Evolutionary conservation across 2,329 filamentous ascomycete species (phyloP).

Genomic region (Trichoderma hamatum): DNA sequence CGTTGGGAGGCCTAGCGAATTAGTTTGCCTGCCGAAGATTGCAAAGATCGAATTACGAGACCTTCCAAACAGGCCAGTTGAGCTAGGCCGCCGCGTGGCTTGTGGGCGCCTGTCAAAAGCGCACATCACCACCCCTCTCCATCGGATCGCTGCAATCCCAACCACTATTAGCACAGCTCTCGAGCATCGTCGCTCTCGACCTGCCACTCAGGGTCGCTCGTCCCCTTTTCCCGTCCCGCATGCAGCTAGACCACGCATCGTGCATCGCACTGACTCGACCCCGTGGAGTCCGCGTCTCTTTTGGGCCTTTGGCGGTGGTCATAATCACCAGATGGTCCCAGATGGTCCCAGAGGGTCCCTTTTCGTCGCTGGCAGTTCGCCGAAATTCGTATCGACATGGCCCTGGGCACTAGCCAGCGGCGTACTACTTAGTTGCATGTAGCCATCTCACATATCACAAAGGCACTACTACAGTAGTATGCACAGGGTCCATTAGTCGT

Average conservation of each 20-base stretch:
- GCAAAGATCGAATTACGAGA: not conserved
- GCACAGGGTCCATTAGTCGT: not conserved
- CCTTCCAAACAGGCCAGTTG: not conserved
- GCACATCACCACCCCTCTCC: not conserved
- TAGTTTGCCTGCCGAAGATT: not conserved
- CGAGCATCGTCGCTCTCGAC: not conserved
- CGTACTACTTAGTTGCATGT: not conserved
- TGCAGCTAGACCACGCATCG: not conserved
- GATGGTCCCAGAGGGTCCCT: too few relatives aligned
- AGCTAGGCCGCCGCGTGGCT: not conserved
- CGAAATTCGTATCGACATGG: not conserved
- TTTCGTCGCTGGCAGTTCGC: not conserved
- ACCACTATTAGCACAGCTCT: not conserved
- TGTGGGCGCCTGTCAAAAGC: not conserved
- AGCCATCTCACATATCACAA: constrained; percentile 1
- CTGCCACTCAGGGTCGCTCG: not conserved
- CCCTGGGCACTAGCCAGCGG: not conserved
- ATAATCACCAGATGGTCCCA: constrained; percentile 4
- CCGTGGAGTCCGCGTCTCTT: constrained; percentile 3
- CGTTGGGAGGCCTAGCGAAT: too few relatives aligned
- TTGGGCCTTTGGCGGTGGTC: not conserved
- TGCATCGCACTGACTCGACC: constrained; percentile 16
- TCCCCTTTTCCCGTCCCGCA: not conserved
- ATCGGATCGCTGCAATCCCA: not conserved
- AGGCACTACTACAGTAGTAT: not conserved